Base-by-base conservation (phyloP, 768 basidiomycete genomes). In the Lactarius trivialis region DNA sequence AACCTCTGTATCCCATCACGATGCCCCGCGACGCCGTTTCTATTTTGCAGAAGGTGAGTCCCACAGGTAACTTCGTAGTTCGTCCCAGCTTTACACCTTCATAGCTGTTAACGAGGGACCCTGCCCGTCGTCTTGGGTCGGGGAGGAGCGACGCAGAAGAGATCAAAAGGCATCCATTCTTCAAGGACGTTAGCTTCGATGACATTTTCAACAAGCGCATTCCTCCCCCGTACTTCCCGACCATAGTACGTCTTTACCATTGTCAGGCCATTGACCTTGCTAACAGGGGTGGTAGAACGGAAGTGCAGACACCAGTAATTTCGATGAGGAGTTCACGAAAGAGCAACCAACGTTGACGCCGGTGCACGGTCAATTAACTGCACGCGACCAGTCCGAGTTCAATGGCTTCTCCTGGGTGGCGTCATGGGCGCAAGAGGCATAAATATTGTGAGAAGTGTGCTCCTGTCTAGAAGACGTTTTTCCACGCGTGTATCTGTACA, bases 21-120 rank as follows among this genome's bases (percentile, higher is more conserved):
- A 99, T 99, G 97, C 97, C 95, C 8, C 82, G 93, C 57, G 96
- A 98, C 69, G 94, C 94, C 7, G 95, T 98, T 50, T 93, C 93
- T 21, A 90, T 98, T 66, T 71, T 99, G 60, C 94, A 97, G 72
- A 94, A 94, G 82, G 95, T 93, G 67, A 58, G 73, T 11, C 68
- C 15, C 14, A 15, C 26, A 12, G 34, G 24, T 7, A 12, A 48
- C 54, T 36, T 50, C 36, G 28, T 17, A 11, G 48, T 9, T 51
- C 48, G 34, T 45, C 63, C 43, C 57, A 33, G 70, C 43, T 65
- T 28, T 2, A 60, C 55, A 12, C 50, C 4, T 60, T 36, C 57
- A 32, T 68, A 98, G 95, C 78, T 99, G 28, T 79, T 99, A 65
- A 96, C 92, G 1, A 86, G 96, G 51, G 96, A 99, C 70, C 95